phyloP scores from a whole-genome alignment of 2,329 filamentous ascomycete genomes.

The Ilyonectria destructans region DNA sequence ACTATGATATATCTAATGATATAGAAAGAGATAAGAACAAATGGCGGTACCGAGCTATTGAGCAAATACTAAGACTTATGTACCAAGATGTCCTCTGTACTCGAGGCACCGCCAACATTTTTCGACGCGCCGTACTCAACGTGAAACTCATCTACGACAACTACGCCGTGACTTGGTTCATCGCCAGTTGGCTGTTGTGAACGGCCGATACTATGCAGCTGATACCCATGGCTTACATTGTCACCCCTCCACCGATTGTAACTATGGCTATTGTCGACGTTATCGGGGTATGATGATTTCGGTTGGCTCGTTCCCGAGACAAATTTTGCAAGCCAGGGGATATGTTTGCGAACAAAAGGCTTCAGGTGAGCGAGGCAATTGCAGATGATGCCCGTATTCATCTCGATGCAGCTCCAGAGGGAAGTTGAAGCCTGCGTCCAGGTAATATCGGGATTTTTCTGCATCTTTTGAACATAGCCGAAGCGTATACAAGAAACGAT shows the following conservation, averaged over 20 bases:
- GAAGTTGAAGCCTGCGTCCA: background rate
- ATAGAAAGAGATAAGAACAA: no score
- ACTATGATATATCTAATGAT: no score
- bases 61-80: no score
- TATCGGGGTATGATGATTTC: slow-evolving; percentile 6
- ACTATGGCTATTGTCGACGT: slow-evolving; percentile 15
- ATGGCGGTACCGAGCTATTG: no score
- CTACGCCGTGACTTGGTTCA: no score
- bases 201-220: slow-evolving; percentile 12
- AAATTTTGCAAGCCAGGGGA: no score
- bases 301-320: slow-evolving; percentile 3
- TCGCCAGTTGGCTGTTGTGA: background rate
- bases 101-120: no score
- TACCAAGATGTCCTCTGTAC: no score
- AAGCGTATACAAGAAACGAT: background rate
- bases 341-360: background rate
- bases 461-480: background rate
- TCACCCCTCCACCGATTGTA: slow-evolving; percentile 20
- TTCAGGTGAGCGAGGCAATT: background rate
- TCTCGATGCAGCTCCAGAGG: slow-evolving; percentile 1
- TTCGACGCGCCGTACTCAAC: no score
- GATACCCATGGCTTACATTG: slow-evolving; percentile 11
- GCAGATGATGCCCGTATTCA: background rate
- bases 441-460: slow-evolving; percentile 4
- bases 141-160: no score